Base-by-base conservation (phyloP, 768 basidiomycete species). In the Kondoa malvinella region DNA sequence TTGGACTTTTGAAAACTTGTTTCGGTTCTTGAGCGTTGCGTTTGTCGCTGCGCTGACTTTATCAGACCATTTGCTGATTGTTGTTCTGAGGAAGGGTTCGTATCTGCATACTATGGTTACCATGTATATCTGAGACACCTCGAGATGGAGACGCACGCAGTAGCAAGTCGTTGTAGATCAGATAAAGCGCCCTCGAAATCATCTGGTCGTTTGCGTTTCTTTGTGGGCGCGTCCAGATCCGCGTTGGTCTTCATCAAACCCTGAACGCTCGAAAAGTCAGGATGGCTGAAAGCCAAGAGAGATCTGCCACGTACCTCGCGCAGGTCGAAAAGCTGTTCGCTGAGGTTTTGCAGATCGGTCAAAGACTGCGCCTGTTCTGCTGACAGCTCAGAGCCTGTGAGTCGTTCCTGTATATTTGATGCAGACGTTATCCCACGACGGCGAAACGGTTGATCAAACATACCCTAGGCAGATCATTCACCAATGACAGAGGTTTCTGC, bases 41-140 rank as follows among this genome's bases (percentile, higher is more conserved):
- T 83, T 56, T 15, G 91, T 84, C 3, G 95, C 92, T 0, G 92
- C 88, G 74, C 92, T 88, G 50, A 97, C 87, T 79, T 97, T 99
- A 29, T 86, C 81, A 12, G 91, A 95, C 95, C 95, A 99, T 77
- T 97, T 97, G 50, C 82, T 80, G 29, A 99, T 81, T 1, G 88
- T 92, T 69, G 85, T 81, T 69, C 86, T 81, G 1, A 85, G 82
- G 75, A 92, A 90, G 62, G 87, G 81, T 64, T 81, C 80, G 68
- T 67, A 34, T 4, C 69, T 70, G 68, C 3, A 8, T 21, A 16
- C n/a, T n/a, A n/a, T n/a, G n/a, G n/a, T n/a, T n/a, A n/a, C n/a
- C n/a, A n/a, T n/a, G n/a, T n/a, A n/a, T n/a, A n/a, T n/a, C n/a
- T n/a, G n/a, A 8, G 2, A 14, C 58, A 31, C 26, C 1, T 25